These are phyloP conservation scores for Populus euphratica DNA, from an alignment of 345 rosid genomes.

Conservation along the genomic window DNA sequence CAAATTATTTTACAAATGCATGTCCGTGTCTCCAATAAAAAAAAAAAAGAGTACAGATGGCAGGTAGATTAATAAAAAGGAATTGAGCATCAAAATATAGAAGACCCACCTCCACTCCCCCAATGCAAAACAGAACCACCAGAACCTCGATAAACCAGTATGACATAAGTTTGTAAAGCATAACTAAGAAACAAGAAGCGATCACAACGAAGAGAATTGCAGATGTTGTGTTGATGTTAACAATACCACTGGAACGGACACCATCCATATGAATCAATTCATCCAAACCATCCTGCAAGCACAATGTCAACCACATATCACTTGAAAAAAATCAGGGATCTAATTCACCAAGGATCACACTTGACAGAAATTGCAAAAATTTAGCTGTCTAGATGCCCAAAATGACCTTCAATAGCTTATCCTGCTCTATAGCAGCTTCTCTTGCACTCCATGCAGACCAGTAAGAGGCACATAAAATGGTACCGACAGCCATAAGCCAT, in stretches of 20 bases:
- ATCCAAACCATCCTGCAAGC: slow-evolving; percentile 72
- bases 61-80: neutral
- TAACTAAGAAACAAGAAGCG: slow-evolving; percentile 92
- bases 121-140: slow-evolving; percentile 93
- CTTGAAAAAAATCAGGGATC: slow-evolving; percentile 1
- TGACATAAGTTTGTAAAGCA: slow-evolving; percentile 98
- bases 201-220: slow-evolving; percentile 83
- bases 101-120: slow-evolving; percentile 84
- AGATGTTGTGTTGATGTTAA: slow-evolving; percentile 68
- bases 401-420: slow-evolving; percentile 80
- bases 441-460: slow-evolving; percentile 95
- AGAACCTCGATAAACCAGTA: slow-evolving; percentile 85
- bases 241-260: slow-evolving; percentile 53
- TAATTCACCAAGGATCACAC: neutral
- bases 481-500: slow-evolving; percentile 98
- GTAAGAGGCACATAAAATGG: slow-evolving; percentile 82
- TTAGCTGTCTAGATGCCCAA: neutral
- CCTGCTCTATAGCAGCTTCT: slow-evolving; percentile 86
- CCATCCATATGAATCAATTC: slow-evolving; percentile 43
- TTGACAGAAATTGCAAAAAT: neutral
- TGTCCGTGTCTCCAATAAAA: neutral
- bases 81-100: neutral
- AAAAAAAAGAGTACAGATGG: slow-evolving; percentile 1
- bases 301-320: neutral
- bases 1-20: neutral